phyloP scores from a whole-genome alignment of 768 basidiomycete genomes.

The Suillus cothurnatus region DNA sequence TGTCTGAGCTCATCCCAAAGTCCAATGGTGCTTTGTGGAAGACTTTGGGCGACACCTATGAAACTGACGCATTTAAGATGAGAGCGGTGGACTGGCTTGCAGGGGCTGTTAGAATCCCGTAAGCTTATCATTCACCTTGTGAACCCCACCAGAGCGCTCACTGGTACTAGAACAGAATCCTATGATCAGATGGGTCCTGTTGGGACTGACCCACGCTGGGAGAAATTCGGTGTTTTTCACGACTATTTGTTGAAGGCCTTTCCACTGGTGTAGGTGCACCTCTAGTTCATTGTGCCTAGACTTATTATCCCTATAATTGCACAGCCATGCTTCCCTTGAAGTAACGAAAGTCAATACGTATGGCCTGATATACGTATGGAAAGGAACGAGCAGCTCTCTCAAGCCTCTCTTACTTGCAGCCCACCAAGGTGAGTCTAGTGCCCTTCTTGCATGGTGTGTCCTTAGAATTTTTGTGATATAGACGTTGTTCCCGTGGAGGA shows the following conservation, averaged over 20 bases:
- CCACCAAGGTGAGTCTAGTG: constrained; percentile 48
- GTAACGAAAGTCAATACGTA: constrained; percentile 64
- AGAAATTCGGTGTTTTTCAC: constrained; percentile 54
- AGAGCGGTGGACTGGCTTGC: constrained; percentile 40
- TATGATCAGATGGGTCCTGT: constrained; percentile 51
- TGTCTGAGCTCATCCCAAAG: constrained; percentile 31
- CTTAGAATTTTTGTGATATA: constrained; percentile 21
- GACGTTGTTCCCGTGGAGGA: constrained; percentile 73
- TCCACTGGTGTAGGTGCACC: constrained; percentile 52
- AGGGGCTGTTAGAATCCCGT: constrained; percentile 44
- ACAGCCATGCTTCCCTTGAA: constrained; percentile 50
- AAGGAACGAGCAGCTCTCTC: constrained; percentile 47
- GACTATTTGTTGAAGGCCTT: constrained; percentile 59
- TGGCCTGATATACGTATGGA: constrained; percentile 61
- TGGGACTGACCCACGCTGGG: constrained; percentile 56
- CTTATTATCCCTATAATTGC: neutral
- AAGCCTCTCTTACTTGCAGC: constrained; percentile 59
- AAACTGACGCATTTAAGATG: constrained; percentile 37
- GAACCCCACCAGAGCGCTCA: constrained; percentile 9
- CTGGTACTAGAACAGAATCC: constrained; percentile 46
- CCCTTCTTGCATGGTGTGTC: neutral
- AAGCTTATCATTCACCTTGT: constrained; percentile 19
- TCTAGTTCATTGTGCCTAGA: neutral
- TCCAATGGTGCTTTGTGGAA: constrained; percentile 38
- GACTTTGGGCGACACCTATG: constrained; percentile 31